Conservation (phyloP, 140 eudicot genomes). For the Oenanthe javanica region DNA sequence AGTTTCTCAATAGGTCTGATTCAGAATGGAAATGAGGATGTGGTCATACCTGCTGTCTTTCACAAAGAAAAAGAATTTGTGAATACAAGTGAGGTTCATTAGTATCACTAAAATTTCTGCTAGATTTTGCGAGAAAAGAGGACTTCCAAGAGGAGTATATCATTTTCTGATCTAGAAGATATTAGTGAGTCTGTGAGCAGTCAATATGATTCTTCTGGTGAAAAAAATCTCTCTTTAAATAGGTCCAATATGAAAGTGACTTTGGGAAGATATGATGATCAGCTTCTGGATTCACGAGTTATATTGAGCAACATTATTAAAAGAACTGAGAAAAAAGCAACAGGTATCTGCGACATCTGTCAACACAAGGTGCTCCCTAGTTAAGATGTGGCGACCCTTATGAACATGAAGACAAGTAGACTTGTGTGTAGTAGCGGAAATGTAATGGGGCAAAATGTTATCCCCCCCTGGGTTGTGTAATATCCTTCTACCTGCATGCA, state of each 20-base stretch:
- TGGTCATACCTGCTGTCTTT: constrained; percentile 57
- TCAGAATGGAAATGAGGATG: constrained; percentile 1
- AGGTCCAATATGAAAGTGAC: constrained; percentile 27
- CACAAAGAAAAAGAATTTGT: constrained; percentile 43
- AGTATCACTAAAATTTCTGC: constrained; percentile 45
- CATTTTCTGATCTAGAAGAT: constrained; percentile 59
- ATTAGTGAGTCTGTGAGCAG: constrained; percentile 32
- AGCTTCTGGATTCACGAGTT: constrained; percentile 43
- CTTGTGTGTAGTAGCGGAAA: constrained; percentile 81
- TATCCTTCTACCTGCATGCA: constrained; percentile 44
- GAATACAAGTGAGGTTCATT: constrained; percentile 41
- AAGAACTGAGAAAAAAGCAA: constrained; percentile 48
- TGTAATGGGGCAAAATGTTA: constrained; percentile 43
- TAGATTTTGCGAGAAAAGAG: constrained; percentile 39
- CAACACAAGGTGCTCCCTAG: constrained; percentile 87
- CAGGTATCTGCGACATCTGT: constrained; percentile 62
- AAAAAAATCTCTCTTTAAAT: constrained; percentile 37
- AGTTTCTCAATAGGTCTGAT: constrained; percentile 1
- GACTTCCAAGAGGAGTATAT: constrained; percentile 38
- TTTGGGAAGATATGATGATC: constrained; percentile 46
- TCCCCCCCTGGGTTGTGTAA: neutral
- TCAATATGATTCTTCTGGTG: constrained; percentile 53
- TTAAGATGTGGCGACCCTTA: constrained; percentile 67
- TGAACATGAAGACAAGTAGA: constrained; percentile 69
- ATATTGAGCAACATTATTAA: constrained; percentile 39